Conservation (phyloP, 164 flowering plant species). For the Cinnamomum chago region DNA sequence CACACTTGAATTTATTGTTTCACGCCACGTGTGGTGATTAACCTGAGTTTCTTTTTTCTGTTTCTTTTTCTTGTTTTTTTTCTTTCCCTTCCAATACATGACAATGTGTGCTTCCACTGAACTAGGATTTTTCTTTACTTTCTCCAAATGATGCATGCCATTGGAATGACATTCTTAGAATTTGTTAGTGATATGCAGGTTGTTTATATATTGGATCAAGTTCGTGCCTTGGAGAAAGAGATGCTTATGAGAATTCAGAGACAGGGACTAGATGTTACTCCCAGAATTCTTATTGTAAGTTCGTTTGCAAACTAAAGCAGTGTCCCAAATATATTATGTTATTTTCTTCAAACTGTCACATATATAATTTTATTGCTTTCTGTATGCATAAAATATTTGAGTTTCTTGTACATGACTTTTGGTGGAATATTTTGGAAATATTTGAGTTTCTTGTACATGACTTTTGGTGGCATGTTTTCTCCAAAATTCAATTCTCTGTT, state of each 20-base stretch:
- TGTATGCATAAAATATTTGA: not conserved
- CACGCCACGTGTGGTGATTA: not conserved
- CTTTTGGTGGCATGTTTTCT: not conserved
- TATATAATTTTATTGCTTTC: not conserved
- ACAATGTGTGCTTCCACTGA: not conserved
- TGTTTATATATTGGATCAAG: constrained; percentile 97
- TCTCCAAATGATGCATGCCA: not conserved
- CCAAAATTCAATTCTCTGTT: not conserved
- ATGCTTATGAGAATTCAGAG: constrained; percentile 69
- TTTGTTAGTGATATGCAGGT: constrained; percentile 37
- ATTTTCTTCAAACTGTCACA: too few relatives aligned
- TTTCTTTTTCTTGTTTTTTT: not conserved
- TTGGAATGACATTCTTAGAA: not conserved
- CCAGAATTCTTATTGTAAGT: constrained; percentile 83
- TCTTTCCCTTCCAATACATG: not conserved
- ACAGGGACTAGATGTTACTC: constrained; percentile 80
- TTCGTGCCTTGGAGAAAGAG: constrained; percentile 88
- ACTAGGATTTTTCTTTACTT: not conserved
- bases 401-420: not conserved
- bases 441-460: not conserved
- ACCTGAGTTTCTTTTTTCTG: too few relatives aligned
- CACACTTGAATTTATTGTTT: not conserved
- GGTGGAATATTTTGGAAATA: not conserved
- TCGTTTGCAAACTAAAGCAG: not conserved
- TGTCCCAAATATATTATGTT: not conserved